These are phyloP conservation scores for Rhizopogon rudus DNA, from an alignment of 768 basidiomycete genomes.

Conservation along the genomic window DNA sequence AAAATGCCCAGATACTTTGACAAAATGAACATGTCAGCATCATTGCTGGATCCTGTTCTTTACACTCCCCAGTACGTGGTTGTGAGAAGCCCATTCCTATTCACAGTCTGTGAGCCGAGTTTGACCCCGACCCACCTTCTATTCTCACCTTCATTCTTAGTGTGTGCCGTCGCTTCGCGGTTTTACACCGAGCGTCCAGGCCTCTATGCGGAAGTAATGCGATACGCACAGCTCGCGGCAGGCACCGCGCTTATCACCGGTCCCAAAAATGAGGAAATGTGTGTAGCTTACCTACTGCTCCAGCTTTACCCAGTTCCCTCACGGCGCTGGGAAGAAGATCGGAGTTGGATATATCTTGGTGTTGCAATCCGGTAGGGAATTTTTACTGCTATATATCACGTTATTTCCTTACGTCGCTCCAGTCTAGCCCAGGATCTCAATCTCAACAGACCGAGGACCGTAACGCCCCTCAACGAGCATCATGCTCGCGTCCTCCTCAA, in stretches of 20 bases:
- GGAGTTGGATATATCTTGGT: slow-evolving; percentile 87
- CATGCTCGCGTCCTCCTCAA: slow-evolving; percentile 86
- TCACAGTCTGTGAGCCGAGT: slow-evolving; percentile 76
- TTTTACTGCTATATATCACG: neutral
- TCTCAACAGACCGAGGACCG: slow-evolving; percentile 71
- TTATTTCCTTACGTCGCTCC: slow-evolving; percentile 5
- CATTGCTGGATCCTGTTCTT: slow-evolving; percentile 73
- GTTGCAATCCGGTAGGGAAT: slow-evolving; percentile 72
- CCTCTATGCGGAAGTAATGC: slow-evolving; percentile 68
- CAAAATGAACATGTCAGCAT: slow-evolving; percentile 74
- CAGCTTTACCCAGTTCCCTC: slow-evolving; percentile 74
- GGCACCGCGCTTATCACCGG: slow-evolving; percentile 74
- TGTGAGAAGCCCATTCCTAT: slow-evolving; percentile 84
- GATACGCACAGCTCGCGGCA: slow-evolving; percentile 71
- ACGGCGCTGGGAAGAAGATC: slow-evolving; percentile 83
- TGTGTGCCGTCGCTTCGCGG: slow-evolving; percentile 85
- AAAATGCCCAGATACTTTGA: slow-evolving; percentile 56
- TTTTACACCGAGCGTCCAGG: slow-evolving; percentile 69
- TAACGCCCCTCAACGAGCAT: slow-evolving; percentile 72
- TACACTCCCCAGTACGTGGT: slow-evolving; percentile 82
- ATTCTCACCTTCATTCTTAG: slow-evolving; percentile 31
- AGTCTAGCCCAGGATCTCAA: slow-evolving; percentile 90
- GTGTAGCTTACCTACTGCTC: slow-evolving; percentile 76
- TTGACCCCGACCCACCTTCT: neutral
- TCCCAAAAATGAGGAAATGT: slow-evolving; percentile 78